A percentile compares a stretch with the other conserved stretches of the same genome.
Conservation (phyloP, 352 stramenopile species). For the Globisporangium heterothallicum region DNA sequence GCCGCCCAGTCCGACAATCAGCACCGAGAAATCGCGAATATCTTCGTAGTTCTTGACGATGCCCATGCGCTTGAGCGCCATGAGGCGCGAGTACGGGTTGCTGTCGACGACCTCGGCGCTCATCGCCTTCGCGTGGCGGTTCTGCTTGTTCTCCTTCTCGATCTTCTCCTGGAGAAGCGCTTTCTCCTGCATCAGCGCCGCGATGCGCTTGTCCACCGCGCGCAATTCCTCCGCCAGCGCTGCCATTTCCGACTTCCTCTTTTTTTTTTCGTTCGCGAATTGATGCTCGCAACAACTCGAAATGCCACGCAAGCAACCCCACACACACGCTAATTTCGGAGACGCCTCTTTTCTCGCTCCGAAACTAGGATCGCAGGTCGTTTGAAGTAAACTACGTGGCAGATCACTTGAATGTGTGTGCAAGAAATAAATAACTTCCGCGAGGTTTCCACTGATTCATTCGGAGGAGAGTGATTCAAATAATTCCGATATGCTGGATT, state of each 20-base stretch:
- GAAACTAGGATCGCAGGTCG: too few relatives aligned
- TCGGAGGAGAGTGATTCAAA: too few relatives aligned
- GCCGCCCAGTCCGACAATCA: conserved; percentile 81
- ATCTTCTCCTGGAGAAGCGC: conserved; percentile 43
- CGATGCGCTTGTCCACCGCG: conserved; percentile 65
- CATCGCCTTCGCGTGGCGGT: conserved; percentile 43
- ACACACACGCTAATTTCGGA: background rate
- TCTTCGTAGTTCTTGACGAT: conserved; percentile 88
- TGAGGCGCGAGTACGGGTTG: conserved; percentile 87
- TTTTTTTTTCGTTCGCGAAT: conserved; percentile 9
- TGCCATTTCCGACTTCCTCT: conserved; percentile 12
- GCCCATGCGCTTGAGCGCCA: conserved; percentile 89
- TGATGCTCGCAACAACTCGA: background rate
- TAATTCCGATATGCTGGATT: too few relatives aligned
- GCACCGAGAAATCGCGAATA: conserved; percentile 76
- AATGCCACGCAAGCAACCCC: conserved; percentile 1
- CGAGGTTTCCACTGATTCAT: too few relatives aligned
- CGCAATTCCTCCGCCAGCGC: conserved; percentile 42
- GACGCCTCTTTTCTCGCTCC: too few relatives aligned
- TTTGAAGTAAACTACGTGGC: background rate
- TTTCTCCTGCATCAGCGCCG: conserved; percentile 72
- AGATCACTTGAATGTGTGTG: too few relatives aligned
- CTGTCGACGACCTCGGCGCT: conserved; percentile 77
- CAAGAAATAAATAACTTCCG: too few relatives aligned
- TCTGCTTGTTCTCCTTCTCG: conserved; percentile 30